phyloP scores from a whole-genome alignment of 208 protist genomes.

The Acanthamoeba royreba region DNA sequence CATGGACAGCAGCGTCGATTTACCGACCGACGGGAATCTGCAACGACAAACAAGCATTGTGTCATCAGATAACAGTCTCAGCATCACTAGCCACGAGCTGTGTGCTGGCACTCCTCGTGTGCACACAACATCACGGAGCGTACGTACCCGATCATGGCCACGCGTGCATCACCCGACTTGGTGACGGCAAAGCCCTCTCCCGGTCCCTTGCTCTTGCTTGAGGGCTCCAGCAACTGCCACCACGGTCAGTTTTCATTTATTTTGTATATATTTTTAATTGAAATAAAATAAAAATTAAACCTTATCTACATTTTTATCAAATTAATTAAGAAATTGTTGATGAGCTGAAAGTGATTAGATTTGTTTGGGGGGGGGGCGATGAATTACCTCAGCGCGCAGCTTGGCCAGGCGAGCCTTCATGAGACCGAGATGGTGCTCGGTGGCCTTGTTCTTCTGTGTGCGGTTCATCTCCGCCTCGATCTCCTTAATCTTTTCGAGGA shows the following conservation, averaged over 20 bases:
- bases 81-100: no score
- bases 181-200: conserved; percentile 93
- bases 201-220: conserved; percentile 79
- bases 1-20: conserved; percentile 96
- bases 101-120: background rate
- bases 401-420: conserved; percentile 95
- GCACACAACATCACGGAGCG: background rate
- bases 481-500: conserved; percentile 95
- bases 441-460: conserved; percentile 99
- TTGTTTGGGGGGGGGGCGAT: conserved; percentile 43
- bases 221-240: conserved; percentile 60
- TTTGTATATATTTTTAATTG: no score
- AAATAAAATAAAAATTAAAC: no score
- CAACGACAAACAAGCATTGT: background rate
- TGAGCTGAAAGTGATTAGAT: background rate
- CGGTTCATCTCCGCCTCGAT: conserved; percentile 96
- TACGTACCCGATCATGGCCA: conserved; percentile 82
- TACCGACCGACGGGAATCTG: conserved; percentile 96
- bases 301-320: no score
- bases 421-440: conserved; percentile 93
- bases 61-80: no score
- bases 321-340: background rate
- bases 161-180: conserved; percentile 86
- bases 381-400: conserved; percentile 92
- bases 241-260: no score